These are phyloP conservation scores for Arthroderma sp. DNA, from an alignment of 2,329 filamentous ascomycete genomes.

Conservation along the genomic window DNA sequence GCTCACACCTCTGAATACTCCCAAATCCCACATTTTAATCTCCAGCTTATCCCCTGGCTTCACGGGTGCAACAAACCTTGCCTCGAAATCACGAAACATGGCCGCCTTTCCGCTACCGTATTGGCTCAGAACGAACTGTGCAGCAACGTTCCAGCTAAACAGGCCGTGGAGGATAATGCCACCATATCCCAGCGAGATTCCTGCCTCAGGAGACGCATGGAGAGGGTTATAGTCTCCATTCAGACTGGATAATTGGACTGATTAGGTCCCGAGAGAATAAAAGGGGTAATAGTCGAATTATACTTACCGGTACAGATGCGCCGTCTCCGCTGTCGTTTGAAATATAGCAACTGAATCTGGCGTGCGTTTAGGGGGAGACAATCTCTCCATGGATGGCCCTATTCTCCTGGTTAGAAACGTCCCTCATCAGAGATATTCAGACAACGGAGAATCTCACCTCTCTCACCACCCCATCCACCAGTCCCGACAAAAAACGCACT, in stretches of 20 bases:
- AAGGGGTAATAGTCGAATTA: background rate
- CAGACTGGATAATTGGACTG: conserved; percentile 37
- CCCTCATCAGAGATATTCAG: background rate
- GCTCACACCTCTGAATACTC: conserved; percentile 47
- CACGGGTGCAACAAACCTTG: conserved; percentile 77
- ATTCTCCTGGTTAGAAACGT: conserved; percentile 10
- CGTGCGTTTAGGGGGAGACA: conserved; percentile 59
- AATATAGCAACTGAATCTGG: conserved; percentile 59
- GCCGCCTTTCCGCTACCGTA: conserved; percentile 65
- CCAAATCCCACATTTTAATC: conserved; percentile 69
- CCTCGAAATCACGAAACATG: conserved; percentile 80
- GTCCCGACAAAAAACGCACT: conserved; percentile 71
- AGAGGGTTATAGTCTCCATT: conserved; percentile 94
- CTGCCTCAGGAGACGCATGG: conserved; percentile 74
- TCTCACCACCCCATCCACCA: conserved; percentile 76
- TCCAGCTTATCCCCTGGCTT: conserved; percentile 70
- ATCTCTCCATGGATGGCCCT: conserved; percentile 60
- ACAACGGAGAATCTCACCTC: conserved; percentile 41
- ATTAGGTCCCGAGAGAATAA: background rate
- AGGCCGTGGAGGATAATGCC: conserved; percentile 82
- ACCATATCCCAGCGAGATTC: conserved; percentile 79
- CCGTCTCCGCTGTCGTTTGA: conserved; percentile 59
- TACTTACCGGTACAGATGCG: conserved; percentile 55
- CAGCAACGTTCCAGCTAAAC: conserved; percentile 71
- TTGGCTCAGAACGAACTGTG: conserved; percentile 57